A percentile compares a stretch with the other conserved stretches of the same genome.
Evolutionary conservation across 257 asterid genomes (phyloP).

Genomic region (Fraxinus anomala): DNA sequence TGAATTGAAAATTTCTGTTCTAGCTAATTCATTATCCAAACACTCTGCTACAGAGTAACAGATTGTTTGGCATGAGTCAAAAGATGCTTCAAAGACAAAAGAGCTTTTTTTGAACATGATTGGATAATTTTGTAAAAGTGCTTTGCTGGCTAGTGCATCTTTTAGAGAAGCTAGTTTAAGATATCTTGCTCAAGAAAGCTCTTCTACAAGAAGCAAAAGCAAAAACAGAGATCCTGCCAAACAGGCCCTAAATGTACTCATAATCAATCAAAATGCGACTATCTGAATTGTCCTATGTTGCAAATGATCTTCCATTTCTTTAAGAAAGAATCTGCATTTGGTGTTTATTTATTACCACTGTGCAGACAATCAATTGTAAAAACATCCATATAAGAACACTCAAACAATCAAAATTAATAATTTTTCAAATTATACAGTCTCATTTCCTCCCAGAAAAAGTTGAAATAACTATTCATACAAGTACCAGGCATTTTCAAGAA

Average conservation of each 20-base stretch:
- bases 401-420: constrained; percentile 2
- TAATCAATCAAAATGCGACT: neutral
- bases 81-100: no score
- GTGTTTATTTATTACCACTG: neutral
- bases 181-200: no score
- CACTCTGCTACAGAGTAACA: neutral
- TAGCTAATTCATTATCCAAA: neutral
- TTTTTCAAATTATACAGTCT: constrained; percentile 14
- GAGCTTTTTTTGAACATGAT: no score
- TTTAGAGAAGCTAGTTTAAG: no score
- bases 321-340: neutral
- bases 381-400: neutral
- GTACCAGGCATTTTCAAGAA: neutral
- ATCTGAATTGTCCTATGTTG: neutral
- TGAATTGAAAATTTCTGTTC: neutral
- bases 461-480: constrained; percentile 4
- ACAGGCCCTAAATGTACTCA: neutral
- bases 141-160: no score
- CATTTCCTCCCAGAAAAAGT: constrained; percentile 20
- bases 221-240: no score
- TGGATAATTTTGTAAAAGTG: no score
- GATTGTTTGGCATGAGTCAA: neutral
- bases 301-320: neutral
- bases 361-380: neutral
- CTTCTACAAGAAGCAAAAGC: no score